Base-by-base conservation (phyloP, 139 green algal species). In the Klebsormidium nitens region DNA sequence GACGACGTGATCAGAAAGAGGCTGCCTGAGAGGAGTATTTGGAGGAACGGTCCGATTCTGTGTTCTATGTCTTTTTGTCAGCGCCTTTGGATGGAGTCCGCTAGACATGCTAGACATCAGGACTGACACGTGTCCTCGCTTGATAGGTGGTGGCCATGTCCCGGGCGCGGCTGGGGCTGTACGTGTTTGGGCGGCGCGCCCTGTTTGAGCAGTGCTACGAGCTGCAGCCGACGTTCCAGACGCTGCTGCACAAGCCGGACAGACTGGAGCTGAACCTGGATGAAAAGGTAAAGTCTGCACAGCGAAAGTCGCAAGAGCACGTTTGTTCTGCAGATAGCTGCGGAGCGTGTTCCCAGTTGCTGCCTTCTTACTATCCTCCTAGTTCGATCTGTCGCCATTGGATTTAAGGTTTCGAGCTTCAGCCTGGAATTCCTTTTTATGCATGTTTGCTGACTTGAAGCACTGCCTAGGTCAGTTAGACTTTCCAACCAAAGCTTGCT, bases 191-290 rank as follows among this genome's bases (percentile, higher is more conserved):
- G 70, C 77, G 44, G 4, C 46, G 57, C 49, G 64, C 72, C 39
- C 84, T 98, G 23, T 98, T 98, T 65, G 76, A 72, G 31, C 87
- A 96, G 70, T 97, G 92, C 83, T 93, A 89, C 67, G 93, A 98
- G 86, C 85, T 98, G 69, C 79, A 83, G 62, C 93, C 90, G 2
- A 83, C 88, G 1, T 95, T 98, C 69, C 59, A 81, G 67, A 85
- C 88, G 71, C 80, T 97, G 74, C 68, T 93, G 66, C 68, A 64
- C 26, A 78, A 89, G 17, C 93, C 93, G 14, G 85, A 80, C 31
- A 74, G 92, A 76, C 83, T 97, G 36, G 77, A 79, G 39, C 78
- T 96, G 0, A 52, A 76, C 19, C 32, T 79, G 17, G 29, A 68
- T n/a, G 71, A 78, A 59, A 14, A 29, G 14, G 11, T 14, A 8